Conservation (phyloP, 2,329 filamentous ascomycete genomes). For the Phialemonium atrogriseum region DNA sequence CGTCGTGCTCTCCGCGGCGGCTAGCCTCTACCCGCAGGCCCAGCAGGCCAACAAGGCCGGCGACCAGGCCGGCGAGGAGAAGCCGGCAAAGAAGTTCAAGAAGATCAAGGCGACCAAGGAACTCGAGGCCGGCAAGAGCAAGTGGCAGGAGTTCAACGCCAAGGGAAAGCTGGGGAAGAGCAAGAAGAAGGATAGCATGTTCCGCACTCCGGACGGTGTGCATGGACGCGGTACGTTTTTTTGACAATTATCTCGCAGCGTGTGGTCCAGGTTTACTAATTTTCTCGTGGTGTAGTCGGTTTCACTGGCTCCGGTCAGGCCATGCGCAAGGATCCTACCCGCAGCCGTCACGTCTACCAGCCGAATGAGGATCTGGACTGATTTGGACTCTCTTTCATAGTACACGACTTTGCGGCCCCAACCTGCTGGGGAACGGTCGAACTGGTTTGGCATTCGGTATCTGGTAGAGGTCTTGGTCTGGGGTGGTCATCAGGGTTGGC, state of each 20-base stretch:
- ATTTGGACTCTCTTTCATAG: slow-evolving; percentile 21
- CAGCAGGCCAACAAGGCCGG: slow-evolving; percentile 47
- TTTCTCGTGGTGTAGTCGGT: slow-evolving; percentile 54
- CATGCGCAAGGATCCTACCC: slow-evolving; percentile 86
- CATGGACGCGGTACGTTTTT: slow-evolving; percentile 67
- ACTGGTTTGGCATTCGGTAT: neutral
- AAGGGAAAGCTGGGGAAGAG: slow-evolving; percentile 64
- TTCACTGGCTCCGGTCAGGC: slow-evolving; percentile 92
- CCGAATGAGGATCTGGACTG: slow-evolving; percentile 66
- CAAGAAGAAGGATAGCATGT: slow-evolving; percentile 91
- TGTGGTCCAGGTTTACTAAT: slow-evolving; percentile 17
- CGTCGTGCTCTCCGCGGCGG: slow-evolving; percentile 46
- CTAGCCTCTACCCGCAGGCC: slow-evolving; percentile 47
- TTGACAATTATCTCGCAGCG: neutral
- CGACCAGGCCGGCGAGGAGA: slow-evolving; percentile 58
- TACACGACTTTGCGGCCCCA: slow-evolving; percentile 6
- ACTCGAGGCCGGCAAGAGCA: slow-evolving; percentile 81
- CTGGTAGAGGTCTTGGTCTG: neutral
- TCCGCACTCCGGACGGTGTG: slow-evolving; percentile 80
- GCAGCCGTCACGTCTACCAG: slow-evolving; percentile 79
- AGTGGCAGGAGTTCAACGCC: slow-evolving; percentile 87
- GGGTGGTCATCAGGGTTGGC: slow-evolving; percentile 1
- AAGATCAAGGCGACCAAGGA: slow-evolving; percentile 88
- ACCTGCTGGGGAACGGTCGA: neutral
- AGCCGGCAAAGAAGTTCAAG: slow-evolving; percentile 73